phyloP scores from a whole-genome alignment of 495 filamentous ascomycete genomes.

The Neurospora terricola region DNA sequence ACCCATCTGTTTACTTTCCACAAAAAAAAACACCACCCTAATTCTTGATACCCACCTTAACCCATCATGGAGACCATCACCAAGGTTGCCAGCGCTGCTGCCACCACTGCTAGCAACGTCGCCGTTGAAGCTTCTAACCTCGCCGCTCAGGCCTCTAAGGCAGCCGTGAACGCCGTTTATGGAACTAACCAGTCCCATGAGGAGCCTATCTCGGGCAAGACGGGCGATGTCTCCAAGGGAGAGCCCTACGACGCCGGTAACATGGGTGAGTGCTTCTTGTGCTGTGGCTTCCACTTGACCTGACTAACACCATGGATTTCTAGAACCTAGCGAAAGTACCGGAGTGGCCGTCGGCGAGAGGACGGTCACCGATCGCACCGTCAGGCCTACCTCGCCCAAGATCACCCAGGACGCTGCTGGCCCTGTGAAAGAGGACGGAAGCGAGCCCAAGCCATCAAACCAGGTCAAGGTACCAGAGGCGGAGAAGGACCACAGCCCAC shows the following conservation, averaged over 20 bases:
- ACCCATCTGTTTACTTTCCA: not conserved
- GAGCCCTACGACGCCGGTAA: constrained; percentile 53
- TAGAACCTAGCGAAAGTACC: not conserved
- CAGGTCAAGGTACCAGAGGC: not conserved
- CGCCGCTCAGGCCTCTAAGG: not conserved
- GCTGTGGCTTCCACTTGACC: not conserved
- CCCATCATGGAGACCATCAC: constrained; percentile 45
- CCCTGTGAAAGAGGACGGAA: not conserved
- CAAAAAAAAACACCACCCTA: not conserved
- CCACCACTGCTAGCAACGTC: not conserved
- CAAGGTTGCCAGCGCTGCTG: constrained; percentile 27
- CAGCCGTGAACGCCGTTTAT: constrained; percentile 41
- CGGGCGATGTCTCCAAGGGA: constrained; percentile 43
- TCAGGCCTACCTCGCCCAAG: not conserved
- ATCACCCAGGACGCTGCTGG: not conserved
- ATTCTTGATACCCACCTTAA: not conserved
- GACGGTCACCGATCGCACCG: not conserved
- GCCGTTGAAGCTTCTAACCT: not conserved
- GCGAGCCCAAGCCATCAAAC: not conserved
- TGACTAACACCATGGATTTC: not conserved
- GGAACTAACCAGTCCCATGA: constrained; percentile 29
- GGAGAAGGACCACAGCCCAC: not conserved
- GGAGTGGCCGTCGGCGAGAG: not conserved
- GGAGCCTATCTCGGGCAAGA: constrained; percentile 45
- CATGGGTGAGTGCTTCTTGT: constrained; percentile 22